Percentiles rank a stretch among this genome's conserved stretches.
phyloP scores from a whole-genome alignment of 1,284 basidiomycete species.

The Papiliotrema flavescens region DNA sequence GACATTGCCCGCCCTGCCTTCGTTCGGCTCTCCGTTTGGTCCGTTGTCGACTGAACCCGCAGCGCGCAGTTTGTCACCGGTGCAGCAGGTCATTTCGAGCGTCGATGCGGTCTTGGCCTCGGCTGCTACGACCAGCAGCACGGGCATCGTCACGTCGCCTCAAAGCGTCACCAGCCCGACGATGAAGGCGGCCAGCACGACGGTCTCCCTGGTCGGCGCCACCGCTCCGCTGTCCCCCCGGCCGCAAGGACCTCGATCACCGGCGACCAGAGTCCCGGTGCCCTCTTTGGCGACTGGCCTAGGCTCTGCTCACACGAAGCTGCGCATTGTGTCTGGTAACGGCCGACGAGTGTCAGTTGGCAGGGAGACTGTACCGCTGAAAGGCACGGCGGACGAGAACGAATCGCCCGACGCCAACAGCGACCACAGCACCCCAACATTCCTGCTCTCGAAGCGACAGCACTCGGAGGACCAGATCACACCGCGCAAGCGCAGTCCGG shows the following conservation, averaged over 20 bases:
- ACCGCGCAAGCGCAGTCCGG: conserved; percentile 38
- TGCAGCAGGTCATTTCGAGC: background rate
- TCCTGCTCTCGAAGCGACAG: conserved; percentile 28
- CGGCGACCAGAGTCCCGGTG: background rate
- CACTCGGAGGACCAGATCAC: conserved; percentile 35
- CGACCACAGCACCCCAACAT: conserved; percentile 7
- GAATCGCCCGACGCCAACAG: background rate
- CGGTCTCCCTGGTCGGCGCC: background rate
- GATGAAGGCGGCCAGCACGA: background rate
- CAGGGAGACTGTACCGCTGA: conserved; percentile 34
- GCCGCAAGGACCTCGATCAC: conserved; percentile 12
- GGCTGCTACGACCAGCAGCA: background rate
- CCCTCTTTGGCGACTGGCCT: conserved; percentile 9
- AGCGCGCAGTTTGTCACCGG: background rate
- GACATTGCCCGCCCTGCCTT: background rate
- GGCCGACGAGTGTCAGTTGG: conserved; percentile 32
- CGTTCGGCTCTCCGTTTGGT: background rate
- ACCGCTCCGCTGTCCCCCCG: conserved; percentile 9
- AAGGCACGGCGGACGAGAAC: conserved; percentile 21
- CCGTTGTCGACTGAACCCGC: background rate
- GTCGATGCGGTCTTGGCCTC: background rate
- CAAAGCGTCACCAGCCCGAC: background rate
- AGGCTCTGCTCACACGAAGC: conserved; percentile 33
- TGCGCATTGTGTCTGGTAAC: conserved; percentile 33
- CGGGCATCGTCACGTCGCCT: conserved; percentile 1